phyloP scores from a whole-genome alignment of 345 rosid species.

The Heritiera fomes region DNA sequence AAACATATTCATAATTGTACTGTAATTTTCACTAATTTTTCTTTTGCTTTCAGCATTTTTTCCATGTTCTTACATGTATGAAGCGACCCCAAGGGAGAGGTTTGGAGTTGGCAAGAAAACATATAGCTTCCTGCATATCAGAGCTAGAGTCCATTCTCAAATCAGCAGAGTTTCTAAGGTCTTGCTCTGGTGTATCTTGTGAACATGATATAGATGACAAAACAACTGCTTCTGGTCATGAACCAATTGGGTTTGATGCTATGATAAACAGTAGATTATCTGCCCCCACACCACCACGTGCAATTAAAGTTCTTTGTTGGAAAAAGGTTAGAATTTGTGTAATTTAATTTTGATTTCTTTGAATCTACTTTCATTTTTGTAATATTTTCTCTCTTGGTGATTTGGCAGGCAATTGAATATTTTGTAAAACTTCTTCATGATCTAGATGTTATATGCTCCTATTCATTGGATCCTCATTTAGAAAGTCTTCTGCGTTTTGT shows the following conservation, averaged over 20 bases:
- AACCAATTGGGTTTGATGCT: slow-evolving; percentile 92
- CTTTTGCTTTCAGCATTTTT: slow-evolving; percentile 72
- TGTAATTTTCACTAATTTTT: slow-evolving; percentile 27
- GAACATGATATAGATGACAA: slow-evolving; percentile 48
- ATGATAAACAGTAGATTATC: slow-evolving; percentile 76
- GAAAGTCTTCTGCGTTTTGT: slow-evolving; percentile 75
- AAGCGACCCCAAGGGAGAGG: slow-evolving; percentile 98
- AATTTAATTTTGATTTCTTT: slow-evolving; percentile 15
- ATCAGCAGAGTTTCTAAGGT: slow-evolving; percentile 53
- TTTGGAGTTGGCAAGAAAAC: slow-evolving; percentile 85
- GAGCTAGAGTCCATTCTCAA: slow-evolving; percentile 68
- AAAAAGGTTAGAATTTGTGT: slow-evolving; percentile 52
- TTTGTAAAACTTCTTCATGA: slow-evolving; percentile 88
- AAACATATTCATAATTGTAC: neutral
- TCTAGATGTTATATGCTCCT: slow-evolving; percentile 77
- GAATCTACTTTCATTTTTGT: slow-evolving; percentile 15
- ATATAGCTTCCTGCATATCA: slow-evolving; percentile 72
- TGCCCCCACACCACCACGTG: slow-evolving; percentile 96
- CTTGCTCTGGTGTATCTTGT: slow-evolving; percentile 36
- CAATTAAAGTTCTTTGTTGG: slow-evolving; percentile 87
- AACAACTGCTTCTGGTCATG: slow-evolving; percentile 87
- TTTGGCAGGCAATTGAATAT: slow-evolving; percentile 79
- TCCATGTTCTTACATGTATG: slow-evolving; percentile 78
- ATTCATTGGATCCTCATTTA: slow-evolving; percentile 61
- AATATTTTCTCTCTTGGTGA: slow-evolving; percentile 25